Conservation (phyloP, 768 basidiomycete genomes). For the Cystobasidium ongulense region DNA sequence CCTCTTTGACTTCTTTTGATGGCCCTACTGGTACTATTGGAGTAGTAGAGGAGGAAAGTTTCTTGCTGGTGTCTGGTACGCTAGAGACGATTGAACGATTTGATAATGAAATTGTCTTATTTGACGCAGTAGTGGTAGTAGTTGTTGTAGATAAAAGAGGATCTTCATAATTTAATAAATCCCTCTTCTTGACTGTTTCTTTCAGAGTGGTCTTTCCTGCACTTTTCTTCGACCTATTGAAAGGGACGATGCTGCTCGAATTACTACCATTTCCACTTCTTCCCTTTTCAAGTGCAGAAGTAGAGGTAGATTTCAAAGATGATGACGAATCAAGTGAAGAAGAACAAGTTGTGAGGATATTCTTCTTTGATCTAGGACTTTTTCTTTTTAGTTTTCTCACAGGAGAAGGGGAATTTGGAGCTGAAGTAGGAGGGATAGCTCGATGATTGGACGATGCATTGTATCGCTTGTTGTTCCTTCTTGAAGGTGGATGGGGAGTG, state of each 20-base stretch:
- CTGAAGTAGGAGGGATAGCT: not conserved
- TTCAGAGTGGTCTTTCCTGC: too few species aligned
- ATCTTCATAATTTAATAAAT: not conserved
- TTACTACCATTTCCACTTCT: not conserved
- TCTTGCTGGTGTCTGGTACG: not conserved
- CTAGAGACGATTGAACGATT: not conserved
- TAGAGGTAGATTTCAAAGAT: too few species aligned
- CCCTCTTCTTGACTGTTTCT: not conserved
- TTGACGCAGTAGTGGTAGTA: too few species aligned
- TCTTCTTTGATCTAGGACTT: not conserved
- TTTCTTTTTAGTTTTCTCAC: not conserved
- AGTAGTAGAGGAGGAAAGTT: not conserved
- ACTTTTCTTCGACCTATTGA: too few species aligned
- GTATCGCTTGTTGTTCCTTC: not conserved
- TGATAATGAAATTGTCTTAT: too few species aligned
- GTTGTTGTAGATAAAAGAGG: not conserved
- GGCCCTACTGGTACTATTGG: too few species aligned
- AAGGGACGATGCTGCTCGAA: too few species aligned
- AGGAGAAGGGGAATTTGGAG: not conserved
- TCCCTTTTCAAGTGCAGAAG: too few species aligned
- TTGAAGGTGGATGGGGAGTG: not conserved
- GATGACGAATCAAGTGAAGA: too few species aligned
- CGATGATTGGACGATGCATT: not conserved
- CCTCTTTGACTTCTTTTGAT: too few species aligned
- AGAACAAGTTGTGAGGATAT: too few species aligned